phyloP scores from a whole-genome alignment of 768 basidiomycete species.

The Mrakia blollopis region DNA sequence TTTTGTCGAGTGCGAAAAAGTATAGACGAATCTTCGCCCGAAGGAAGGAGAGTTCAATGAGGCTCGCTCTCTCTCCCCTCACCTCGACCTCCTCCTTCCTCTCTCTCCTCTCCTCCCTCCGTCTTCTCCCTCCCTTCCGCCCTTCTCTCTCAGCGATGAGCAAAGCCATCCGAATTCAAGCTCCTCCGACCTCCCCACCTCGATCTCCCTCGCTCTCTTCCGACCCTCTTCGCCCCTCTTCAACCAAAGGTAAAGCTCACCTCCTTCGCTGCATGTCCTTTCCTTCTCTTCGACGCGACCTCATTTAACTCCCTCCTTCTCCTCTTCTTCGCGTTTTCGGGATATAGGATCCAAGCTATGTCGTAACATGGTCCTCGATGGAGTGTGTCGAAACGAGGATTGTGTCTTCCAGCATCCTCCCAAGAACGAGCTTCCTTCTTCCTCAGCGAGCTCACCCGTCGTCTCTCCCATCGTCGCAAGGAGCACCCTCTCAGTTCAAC shows the following conservation, averaged over 20 bases:
- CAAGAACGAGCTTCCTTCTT: constrained; percentile 15
- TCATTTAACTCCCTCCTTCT: background rate
- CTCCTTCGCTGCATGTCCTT: background rate
- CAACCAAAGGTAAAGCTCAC: constrained; percentile 12
- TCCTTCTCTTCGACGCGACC: background rate
- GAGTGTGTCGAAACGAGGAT: background rate
- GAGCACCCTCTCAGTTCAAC: constrained; percentile 13
- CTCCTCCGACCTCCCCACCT: constrained; percentile 21
- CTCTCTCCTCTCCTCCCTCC: background rate
- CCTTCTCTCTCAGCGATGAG: background rate
- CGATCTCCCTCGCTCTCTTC: background rate
- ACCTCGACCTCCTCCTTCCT: background rate
- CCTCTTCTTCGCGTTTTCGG: too few relatives aligned
- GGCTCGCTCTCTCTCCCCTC: background rate
- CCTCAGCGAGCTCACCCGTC: background rate
- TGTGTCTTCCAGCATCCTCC: background rate
- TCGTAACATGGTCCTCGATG: constrained; percentile 27
- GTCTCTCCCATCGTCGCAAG: background rate
- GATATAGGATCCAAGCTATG: constrained; percentile 32
- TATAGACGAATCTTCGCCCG: too few relatives aligned
- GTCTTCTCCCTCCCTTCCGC: background rate
- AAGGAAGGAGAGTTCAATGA: background rate
- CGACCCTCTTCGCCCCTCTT: background rate
- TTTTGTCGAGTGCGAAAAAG: background rate
- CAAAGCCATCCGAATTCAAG: constrained; percentile 26